phyloP scores from a whole-genome alignment of 768 basidiomycete species.

The Peribolospora kevripleyi region DNA sequence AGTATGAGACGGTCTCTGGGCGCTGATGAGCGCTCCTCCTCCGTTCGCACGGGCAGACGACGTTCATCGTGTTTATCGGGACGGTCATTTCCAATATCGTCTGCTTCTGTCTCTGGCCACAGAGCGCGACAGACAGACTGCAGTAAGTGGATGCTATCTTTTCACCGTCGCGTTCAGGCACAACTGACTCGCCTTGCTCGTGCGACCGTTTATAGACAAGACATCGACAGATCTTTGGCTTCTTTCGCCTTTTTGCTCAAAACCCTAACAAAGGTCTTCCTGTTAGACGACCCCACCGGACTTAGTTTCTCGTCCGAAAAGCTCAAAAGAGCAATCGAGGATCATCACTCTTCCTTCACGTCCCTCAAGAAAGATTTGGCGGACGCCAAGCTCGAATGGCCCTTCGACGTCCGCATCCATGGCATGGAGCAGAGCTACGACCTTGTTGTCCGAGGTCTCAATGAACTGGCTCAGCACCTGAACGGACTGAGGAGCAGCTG shows the following conservation, averaged over 20 bases:
- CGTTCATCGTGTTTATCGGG: slow-evolving; percentile 45
- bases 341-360: slow-evolving; percentile 73
- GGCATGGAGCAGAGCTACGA: slow-evolving; percentile 9
- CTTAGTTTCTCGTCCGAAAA: slow-evolving; percentile 21
- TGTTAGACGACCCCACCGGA: slow-evolving; percentile 31
- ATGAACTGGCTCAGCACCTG: slow-evolving; percentile 75
- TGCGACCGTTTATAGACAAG: slow-evolving; percentile 18
- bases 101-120: slow-evolving; percentile 59
- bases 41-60: background rate
- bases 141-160: slow-evolving; percentile 22
- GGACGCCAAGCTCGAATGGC: slow-evolving; percentile 73
- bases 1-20: no score
- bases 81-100: slow-evolving; percentile 53
- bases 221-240: slow-evolving; percentile 46
- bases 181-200: no score
- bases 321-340: slow-evolving; percentile 53
- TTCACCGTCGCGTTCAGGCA: background rate
- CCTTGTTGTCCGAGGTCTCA: slow-evolving; percentile 23
- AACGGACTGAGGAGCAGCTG: slow-evolving; percentile 70
- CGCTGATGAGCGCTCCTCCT: no score
- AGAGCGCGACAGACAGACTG: slow-evolving; percentile 59
- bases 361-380: slow-evolving; percentile 58
- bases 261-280: slow-evolving; percentile 59
- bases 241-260: slow-evolving; percentile 69
- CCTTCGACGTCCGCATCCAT: slow-evolving; percentile 20